A percentile compares a stretch with the other conserved stretches of the same genome.
phyloP scores from a whole-genome alignment of 2,329 filamentous ascomycete genomes.

The Cryphonectria naterciae region DNA sequence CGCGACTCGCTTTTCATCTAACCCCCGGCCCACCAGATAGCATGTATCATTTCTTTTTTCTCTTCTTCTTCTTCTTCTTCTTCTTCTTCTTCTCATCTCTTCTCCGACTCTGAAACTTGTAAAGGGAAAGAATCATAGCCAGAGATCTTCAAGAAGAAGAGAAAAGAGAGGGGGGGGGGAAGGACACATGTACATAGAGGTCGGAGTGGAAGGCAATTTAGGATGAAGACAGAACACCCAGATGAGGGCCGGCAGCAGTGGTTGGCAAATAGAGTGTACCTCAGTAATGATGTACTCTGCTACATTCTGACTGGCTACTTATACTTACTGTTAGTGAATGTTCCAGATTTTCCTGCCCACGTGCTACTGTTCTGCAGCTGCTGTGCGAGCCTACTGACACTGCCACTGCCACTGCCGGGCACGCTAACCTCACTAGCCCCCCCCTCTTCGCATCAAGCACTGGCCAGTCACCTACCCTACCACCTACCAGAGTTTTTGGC shows the following conservation, averaged over 20 bases:
- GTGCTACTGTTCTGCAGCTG: background rate
- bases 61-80: background rate
- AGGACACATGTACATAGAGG: too few species aligned
- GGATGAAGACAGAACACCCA: background rate
- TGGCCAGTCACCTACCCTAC: background rate
- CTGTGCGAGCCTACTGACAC: background rate
- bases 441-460: background rate
- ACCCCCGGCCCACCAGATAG: background rate
- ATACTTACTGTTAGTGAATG: background rate
- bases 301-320: background rate
- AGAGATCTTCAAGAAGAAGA: background rate
- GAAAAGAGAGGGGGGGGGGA: too few species aligned
- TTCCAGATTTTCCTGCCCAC: background rate
- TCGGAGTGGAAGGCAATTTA: background rate
- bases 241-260: background rate
- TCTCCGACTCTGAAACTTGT: background rate
- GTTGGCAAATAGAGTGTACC: background rate
- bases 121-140: background rate
- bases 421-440: background rate
- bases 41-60: background rate
- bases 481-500: background rate
- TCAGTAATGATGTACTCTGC: too few species aligned
- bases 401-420: too few species aligned
- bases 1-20: conserved; percentile 3
- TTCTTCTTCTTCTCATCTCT: background rate